Base-by-base conservation (phyloP, 345 rosid genomes). In the Euphorbia lathyris region DNA sequence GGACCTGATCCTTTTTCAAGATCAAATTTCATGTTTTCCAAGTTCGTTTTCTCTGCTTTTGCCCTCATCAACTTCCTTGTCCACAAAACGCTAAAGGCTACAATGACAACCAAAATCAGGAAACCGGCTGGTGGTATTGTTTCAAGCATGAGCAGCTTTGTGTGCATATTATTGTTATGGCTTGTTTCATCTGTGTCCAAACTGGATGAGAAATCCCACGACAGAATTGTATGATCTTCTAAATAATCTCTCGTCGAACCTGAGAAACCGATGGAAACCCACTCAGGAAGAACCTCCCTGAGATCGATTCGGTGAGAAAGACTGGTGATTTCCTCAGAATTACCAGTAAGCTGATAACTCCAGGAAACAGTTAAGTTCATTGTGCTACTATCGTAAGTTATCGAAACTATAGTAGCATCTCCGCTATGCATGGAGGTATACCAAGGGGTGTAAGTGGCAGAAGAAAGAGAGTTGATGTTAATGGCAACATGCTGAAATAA, bases 1-100 rank as follows among this genome's bases (percentile, higher is more conserved):
- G 86, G 89, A 19, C 92, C 89, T 27, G 85, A 81, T 50, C 88
- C 83, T 70, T 81, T 77, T 76, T 83, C 87, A 17, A 45, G 85
- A 81, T 50, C 88, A 81, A 70, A 81, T 77, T 76, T 83, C 85
- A 86, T 81, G 0, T 83, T 77, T 1, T 72, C 68, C 32, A 81
- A 66, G 68, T 69, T 79, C 29, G 50, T 53, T 36, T 3, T 71
- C 65, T 71, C 83, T 26, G 22, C 4, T 50, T 72, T 59, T 51
- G 47, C 60, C 68, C 57, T 66, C 71, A 29, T 23, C 20, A 42
- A 25, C 76, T 71, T 79, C 59, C 73, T 32, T 56, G 30, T 74
- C 58, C 59, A 3, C 68, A 50, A 52, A 22, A 68, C 3, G 0
- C 77, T 22, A 19, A 75, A 47, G 10, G 58, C 69, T 58, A 45